phyloP scores from a whole-genome alignment of 768 basidiomycete genomes.

The Russula emetica region DNA sequence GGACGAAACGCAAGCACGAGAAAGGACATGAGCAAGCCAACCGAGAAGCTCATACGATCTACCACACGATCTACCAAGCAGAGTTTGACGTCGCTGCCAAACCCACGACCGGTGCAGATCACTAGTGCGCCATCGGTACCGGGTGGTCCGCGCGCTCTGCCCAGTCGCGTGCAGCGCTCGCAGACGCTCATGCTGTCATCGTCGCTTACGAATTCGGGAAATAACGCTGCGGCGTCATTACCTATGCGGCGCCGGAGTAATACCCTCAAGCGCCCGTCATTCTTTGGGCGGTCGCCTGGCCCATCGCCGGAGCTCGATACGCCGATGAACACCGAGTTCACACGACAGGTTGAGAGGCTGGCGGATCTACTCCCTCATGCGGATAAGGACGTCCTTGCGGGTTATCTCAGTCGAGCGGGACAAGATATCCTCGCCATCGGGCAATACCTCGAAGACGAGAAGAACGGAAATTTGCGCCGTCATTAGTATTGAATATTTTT shows the following conservation, averaged over 20 bases:
- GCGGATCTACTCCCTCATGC: slow-evolving; percentile 68
- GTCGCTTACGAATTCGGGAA: slow-evolving; percentile 34
- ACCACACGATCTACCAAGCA: slow-evolving; percentile 37
- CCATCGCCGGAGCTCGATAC: slow-evolving; percentile 6
- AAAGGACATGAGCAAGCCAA: background rate
- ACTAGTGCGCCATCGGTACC: slow-evolving; percentile 51
- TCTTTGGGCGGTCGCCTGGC: slow-evolving; percentile 31
- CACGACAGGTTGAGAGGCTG: slow-evolving; percentile 66
- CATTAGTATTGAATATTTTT: slow-evolving; percentile 25
- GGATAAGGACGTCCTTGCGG: slow-evolving; percentile 59
- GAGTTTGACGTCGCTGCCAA: slow-evolving; percentile 29
- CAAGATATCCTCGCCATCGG: slow-evolving; percentile 84
- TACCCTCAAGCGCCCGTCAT: slow-evolving; percentile 32
- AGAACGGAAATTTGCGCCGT: slow-evolving; percentile 57
- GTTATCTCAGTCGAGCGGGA: slow-evolving; percentile 69
- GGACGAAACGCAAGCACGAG: slow-evolving; percentile 31
- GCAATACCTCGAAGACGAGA: slow-evolving; percentile 80
- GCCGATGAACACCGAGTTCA: slow-evolving; percentile 45
- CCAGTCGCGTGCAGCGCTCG: slow-evolving; percentile 55
- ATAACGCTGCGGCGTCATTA: slow-evolving; percentile 41
- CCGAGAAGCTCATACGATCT: slow-evolving; percentile 25
- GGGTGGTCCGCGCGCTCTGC: slow-evolving; percentile 70
- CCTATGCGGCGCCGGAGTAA: slow-evolving; percentile 24
- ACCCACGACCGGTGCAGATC: slow-evolving; percentile 35
- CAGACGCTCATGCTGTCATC: slow-evolving; percentile 56